Evolutionary conservation across 1,284 basidiomycete species (phyloP), one percentile per base, ranked within the genome.

Genomic region (Trichosporon inkin): DNA sequence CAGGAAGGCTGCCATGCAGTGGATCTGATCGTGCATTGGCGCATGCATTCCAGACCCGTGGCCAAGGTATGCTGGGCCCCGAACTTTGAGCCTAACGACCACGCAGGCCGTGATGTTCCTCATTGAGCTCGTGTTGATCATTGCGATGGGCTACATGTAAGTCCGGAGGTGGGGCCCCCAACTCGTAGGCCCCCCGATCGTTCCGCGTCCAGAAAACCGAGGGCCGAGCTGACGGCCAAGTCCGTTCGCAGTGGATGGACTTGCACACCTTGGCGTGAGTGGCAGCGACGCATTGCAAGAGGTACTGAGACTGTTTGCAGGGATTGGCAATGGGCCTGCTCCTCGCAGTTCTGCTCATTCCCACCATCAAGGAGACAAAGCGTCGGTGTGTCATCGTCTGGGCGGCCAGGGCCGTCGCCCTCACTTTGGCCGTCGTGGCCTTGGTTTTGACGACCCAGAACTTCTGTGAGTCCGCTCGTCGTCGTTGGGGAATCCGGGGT

Each of bases 21-120:
- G 1, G 95, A 99, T 73, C 79, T 99, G 34, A 82, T 91, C 53
- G 86, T 93, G 24, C 95, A 99, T 71, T 97, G 94, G 94, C 84
- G 85, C 68, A 89, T 92, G 71, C 86, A 92, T 54, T 86, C 88
- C 68, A 82, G 85, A 60, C 93, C 92, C 11, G 84, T 82, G 24
- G 82, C 86, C 63, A 90, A 86, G 82, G 89, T 88, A 62, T 69
- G 77, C 59, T 57, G 47, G 8, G 36, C 7, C 19, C 24, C 8
- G 22, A 34, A 20, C 44, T 24, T 34, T 4, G 35, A 20, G 20
- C 36, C 34, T 49, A 39, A 35, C 17, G 52, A 37, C 35, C 35
- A n/a, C 16, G 16, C 56, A 76, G 73, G 73, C 74, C 6, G 80
- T 87, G 38, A 87, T 89, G 77, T 88, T 96, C 82, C 82, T 86